Evolutionary conservation across 192 early-diverging fungal species (phyloP).

Genomic region (Rhizoclosmatium sp.): DNA sequence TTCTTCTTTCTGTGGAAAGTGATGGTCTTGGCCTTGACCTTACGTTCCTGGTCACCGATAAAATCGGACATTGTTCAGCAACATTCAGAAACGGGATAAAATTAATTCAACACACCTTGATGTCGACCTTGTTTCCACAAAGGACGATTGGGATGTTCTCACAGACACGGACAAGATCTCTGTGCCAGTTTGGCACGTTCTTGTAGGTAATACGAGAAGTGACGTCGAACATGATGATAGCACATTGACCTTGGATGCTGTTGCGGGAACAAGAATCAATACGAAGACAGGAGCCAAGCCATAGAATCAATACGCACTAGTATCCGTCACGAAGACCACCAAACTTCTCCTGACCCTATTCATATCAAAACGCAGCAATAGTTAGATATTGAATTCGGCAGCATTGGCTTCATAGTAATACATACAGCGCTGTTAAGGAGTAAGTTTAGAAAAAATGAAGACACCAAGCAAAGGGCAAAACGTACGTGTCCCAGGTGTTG

Average conservation of each 20-base stretch:
- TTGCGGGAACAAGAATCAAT: neutral
- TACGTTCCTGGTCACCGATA: slow-evolving; percentile 78
- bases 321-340: slow-evolving; percentile 99
- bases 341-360: slow-evolving; percentile 97
- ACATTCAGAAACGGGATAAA: neutral
- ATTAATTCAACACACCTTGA: slow-evolving; percentile 74
- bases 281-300: neutral
- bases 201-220: slow-evolving; percentile 99
- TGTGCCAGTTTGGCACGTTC: slow-evolving; percentile 99
- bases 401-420: neutral
- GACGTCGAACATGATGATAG: slow-evolving; percentile 99
- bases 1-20: slow-evolving; percentile 99
- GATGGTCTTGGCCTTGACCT: slow-evolving; percentile 99
- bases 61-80: neutral
- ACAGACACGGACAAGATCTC: slow-evolving; percentile 98
- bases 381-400: too few relatives aligned
- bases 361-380: neutral
- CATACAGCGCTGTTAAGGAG: neutral
- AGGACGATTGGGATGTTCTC: slow-evolving; percentile 99
- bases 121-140: slow-evolving; percentile 99
- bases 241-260: slow-evolving; percentile 97
- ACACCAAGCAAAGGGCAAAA: neutral
- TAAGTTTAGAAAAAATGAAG: neutral
- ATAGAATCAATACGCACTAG: slow-evolving; percentile 68
- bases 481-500: slow-evolving; percentile 98